Percentiles rank a stretch among this genome's conserved stretches.
Conservation (phyloP, 2,329 filamentous ascomycete genomes). For the Cordyceps javanica region DNA sequence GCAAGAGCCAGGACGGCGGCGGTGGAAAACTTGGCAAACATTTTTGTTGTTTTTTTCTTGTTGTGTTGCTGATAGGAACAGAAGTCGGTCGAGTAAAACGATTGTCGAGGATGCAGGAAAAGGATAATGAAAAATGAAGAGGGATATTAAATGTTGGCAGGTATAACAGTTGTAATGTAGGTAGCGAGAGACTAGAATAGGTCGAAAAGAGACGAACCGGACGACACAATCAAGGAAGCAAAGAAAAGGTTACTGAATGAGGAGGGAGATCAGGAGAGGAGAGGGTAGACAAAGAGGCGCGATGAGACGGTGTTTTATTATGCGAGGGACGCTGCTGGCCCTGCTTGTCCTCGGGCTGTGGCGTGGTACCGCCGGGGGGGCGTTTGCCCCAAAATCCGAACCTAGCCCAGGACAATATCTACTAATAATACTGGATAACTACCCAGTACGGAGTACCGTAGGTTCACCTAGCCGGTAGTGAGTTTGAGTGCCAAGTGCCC, state of each 20-base stretch:
- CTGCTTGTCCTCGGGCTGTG: too few species aligned
- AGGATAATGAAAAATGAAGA: not conserved
- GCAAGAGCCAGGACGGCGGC: slow-evolving; percentile 44
- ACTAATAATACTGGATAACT: too few species aligned
- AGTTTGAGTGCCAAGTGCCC: too few species aligned
- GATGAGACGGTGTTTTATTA: slow-evolving; percentile 14
- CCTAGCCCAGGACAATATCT: too few species aligned
- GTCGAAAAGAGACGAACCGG: not conserved
- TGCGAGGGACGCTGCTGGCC: not conserved
- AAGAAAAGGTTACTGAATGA: not conserved
- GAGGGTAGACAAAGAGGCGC: not conserved
- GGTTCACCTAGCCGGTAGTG: too few species aligned
- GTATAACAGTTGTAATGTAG: not conserved
- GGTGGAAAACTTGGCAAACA: slow-evolving; percentile 41
- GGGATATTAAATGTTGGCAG: not conserved
- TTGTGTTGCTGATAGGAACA: not conserved
- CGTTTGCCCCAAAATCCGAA: too few species aligned
- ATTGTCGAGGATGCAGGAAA: slow-evolving; percentile 10
- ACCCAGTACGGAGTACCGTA: too few species aligned
- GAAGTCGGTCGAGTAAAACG: slow-evolving; percentile 3
- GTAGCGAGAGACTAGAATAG: slow-evolving; percentile 14
- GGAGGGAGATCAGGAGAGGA: not conserved
- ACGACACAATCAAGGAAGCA: not conserved
- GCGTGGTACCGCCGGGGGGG: too few species aligned
- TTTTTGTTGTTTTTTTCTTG: slow-evolving; percentile 15